These are phyloP conservation scores for Vanrija pseudolonga DNA, from an alignment of 1,284 basidiomycete genomes.

Conservation along the genomic window DNA sequence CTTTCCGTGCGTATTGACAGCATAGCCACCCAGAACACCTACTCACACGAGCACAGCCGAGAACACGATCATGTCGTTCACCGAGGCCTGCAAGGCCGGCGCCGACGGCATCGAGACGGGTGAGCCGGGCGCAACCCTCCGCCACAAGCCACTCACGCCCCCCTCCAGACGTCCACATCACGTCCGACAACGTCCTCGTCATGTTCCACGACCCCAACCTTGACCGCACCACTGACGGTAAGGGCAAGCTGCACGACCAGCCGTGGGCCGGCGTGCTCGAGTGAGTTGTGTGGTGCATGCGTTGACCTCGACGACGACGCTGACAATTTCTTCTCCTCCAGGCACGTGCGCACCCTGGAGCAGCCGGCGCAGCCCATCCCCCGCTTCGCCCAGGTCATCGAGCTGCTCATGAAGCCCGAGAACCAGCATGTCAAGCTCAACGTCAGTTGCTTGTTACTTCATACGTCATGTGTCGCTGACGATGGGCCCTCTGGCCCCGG, in stretches of 20 bases:
- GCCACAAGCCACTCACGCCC: neutral
- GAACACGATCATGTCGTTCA: conserved; percentile 88
- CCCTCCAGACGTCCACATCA: conserved; percentile 86
- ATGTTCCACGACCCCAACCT: conserved; percentile 90
- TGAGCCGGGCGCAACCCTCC: conserved; percentile 27
- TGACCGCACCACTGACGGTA: conserved; percentile 56
- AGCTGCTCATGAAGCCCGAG: conserved; percentile 65
- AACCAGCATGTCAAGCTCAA: conserved; percentile 75
- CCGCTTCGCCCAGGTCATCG: conserved; percentile 76
- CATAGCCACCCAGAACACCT: neutral
- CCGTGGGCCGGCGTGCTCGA: conserved; percentile 50
- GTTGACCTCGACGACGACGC: neutral
- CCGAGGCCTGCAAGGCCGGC: conserved; percentile 86
- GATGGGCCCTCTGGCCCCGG: conserved; percentile 61
- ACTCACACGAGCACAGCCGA: conserved; percentile 54
- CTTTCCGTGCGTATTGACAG: conserved; percentile 56
- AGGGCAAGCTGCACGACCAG: conserved; percentile 53
- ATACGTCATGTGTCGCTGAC: conserved; percentile 61
- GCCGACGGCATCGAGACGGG: conserved; percentile 90
- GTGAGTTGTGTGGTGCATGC: conserved; percentile 30
- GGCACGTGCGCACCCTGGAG: conserved; percentile 73
- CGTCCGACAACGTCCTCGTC: conserved; percentile 78
- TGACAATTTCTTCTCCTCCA: conserved; percentile 6
- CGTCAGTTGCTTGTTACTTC: conserved; percentile 66
- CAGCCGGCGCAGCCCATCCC: conserved; percentile 81